phyloP scores from a whole-genome alignment of 1,139 yeast genomes.

The Suhomyces yuchorum region DNA sequence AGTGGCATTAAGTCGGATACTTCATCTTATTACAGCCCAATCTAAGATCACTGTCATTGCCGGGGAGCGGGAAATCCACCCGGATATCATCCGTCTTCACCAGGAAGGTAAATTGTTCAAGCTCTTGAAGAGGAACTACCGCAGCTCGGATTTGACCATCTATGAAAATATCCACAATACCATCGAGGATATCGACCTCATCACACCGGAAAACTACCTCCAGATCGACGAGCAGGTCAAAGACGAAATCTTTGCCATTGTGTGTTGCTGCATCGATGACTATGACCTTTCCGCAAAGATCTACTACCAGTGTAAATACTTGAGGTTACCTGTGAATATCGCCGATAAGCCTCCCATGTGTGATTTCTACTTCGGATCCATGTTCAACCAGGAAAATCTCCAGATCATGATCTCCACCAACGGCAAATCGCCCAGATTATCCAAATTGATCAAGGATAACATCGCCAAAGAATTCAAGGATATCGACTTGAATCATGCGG shows the following conservation, averaged over 20 bases:
- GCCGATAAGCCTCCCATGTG: constrained; percentile 85
- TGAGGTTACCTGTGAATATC: constrained; percentile 69
- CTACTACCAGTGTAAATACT: constrained; percentile 58
- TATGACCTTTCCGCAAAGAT: constrained; percentile 60
- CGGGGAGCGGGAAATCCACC: constrained; percentile 46
- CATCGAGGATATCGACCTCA: constrained; percentile 22
- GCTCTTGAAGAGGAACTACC: constrained; percentile 44
- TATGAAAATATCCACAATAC: constrained; percentile 37
- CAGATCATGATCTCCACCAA: constrained; percentile 85
- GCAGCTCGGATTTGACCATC: constrained; percentile 49
- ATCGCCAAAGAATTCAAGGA: constrained; percentile 51
- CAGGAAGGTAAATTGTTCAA: constrained; percentile 46
- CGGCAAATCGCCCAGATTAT: constrained; percentile 79
- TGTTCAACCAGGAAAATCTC: constrained; percentile 72
- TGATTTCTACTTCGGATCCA: constrained; percentile 85
- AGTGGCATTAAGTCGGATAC: constrained; percentile 73
- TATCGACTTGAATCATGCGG: constrained; percentile 55
- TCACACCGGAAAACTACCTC: constrained; percentile 31
- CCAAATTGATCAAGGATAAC: constrained; percentile 62
- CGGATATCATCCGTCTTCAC: constrained; percentile 41
- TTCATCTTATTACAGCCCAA: constrained; percentile 66
- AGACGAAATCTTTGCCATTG: constrained; percentile 57
- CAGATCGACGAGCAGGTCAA: constrained; percentile 36
- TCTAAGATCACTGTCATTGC: constrained; percentile 72
- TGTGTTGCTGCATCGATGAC: constrained; percentile 77